Conservation (phyloP, 176 grass and related monocot species). For the barley (Hordeum vulgare) region DNA sequence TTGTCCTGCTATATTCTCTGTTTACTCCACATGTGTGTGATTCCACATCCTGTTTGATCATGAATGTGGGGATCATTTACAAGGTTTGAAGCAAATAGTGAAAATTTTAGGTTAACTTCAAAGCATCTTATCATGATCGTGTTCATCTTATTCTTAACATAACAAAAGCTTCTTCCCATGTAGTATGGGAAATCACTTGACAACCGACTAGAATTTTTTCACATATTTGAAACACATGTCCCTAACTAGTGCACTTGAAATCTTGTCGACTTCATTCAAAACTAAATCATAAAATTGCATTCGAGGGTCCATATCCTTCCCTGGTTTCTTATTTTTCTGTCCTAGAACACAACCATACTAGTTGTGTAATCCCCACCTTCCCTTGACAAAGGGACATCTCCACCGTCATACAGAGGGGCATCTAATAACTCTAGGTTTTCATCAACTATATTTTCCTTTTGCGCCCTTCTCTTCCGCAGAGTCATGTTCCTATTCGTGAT, state of each 20-base stretch:
- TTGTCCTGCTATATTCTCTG: not conserved
- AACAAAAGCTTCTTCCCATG: not conserved
- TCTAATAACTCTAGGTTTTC: not conserved
- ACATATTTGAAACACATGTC: not conserved
- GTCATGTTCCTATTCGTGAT: too few relatives aligned
- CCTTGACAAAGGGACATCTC: not conserved
- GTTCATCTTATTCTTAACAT: not conserved
- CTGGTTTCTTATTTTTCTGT: not conserved
- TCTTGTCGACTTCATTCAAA: not conserved
- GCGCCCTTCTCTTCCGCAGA: too few relatives aligned
- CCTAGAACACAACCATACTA: not conserved
- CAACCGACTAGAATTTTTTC: not conserved
- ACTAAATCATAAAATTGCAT: not conserved
- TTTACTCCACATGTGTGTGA: not conserved
- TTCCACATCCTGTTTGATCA: not conserved
- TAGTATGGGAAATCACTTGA: not conserved
- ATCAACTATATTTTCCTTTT: not conserved
- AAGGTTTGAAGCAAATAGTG: not conserved
- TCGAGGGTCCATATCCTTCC: not conserved
- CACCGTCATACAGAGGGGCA: not conserved
- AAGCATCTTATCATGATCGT: not conserved
- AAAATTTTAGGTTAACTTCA: not conserved
- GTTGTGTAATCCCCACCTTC: not conserved
- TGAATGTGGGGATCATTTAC: not conserved
- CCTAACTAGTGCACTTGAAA: not conserved